Base-by-base conservation (phyloP, 306 rosid species). In the Lotus japonicus region DNA sequence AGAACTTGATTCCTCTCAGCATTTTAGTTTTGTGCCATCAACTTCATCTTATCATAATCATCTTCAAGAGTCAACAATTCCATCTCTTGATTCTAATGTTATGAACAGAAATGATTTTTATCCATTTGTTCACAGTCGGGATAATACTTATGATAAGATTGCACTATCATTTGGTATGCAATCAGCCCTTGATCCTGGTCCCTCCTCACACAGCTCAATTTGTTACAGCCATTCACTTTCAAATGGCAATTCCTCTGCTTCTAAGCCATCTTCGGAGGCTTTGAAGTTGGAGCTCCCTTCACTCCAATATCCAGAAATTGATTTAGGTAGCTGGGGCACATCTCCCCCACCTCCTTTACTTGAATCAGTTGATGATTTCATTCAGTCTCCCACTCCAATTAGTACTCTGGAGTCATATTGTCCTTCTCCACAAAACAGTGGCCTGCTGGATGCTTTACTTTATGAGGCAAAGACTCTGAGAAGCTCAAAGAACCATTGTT, bases 251-350 rank as follows among this genome's bases (percentile, higher is more conserved):
- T 84, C 85, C 89, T 88, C 97, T 55, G 83, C 96, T 90, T 95
- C 97, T 72, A 73, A 69, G 91, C 90, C 96, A 73, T 44, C 77
- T 68, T 73, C 26, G 39, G 89, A 84, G 92, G 81, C 85, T 62
- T 83, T 74, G 97, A 90, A 94, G 97, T 80, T 66, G 81, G 99
- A 95, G 97, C 99, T 95, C 97, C 99, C 99, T 95, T 95, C 99
- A 90, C 88, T 90, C 99, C 99, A 95, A 95, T 87, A 84, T 95
- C 72, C 92, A 73, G 88, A 90, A 79, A 79, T 88, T 80, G 97
- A 95, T 81, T 81, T 90, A 73, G 72, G 94, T 74, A 79, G 85
- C 83, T 88, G 97, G 97, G 88, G 84, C 49, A 73, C 82, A 73
- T 77, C 90, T 80, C 77, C 90, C 70, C 82, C 82, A 1, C 88